Percentiles rank a stretch among this genome's conserved stretches.
Evolutionary conservation across 2,329 filamentous ascomycete species (phyloP).

Genomic region (Aspergillus fumigatus): DNA sequence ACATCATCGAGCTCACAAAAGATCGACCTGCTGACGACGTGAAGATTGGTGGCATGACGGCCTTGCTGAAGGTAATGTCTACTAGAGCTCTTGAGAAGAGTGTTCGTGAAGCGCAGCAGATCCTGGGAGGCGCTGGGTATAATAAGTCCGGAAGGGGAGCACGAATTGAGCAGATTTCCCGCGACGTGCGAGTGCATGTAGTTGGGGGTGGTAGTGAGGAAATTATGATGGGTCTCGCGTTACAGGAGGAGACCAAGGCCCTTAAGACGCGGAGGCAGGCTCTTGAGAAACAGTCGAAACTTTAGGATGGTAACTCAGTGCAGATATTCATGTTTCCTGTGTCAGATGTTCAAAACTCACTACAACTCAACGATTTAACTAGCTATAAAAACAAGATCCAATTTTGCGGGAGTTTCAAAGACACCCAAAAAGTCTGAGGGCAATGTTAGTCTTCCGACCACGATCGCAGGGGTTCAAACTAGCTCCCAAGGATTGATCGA

Average conservation of each 20-base stretch:
- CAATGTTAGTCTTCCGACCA: neutral
- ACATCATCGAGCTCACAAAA: constrained; percentile 46
- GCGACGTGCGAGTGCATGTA: constrained; percentile 48
- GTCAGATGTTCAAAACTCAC: neutral
- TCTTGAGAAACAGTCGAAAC: constrained; percentile 23
- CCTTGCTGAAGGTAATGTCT: constrained; percentile 49
- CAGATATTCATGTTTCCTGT: neutral
- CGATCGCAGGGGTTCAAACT: neutral
- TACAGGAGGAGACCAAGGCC: constrained; percentile 30
- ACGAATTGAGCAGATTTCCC: constrained; percentile 50
- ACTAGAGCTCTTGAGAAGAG: constrained; percentile 51
- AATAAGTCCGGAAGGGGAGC: constrained; percentile 47
- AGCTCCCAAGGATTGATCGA: neutral
- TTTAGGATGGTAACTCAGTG: constrained; percentile 8
- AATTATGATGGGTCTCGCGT: constrained; percentile 35
- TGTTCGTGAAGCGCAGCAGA: constrained; percentile 53
- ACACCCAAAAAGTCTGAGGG: neutral
- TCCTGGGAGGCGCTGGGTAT: constrained; percentile 52
- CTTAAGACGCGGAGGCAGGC: constrained; percentile 23
- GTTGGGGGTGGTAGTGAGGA: constrained; percentile 40
- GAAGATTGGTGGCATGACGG: constrained; percentile 50
- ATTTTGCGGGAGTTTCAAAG: too few relatives aligned
- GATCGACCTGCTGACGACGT: constrained; percentile 34
- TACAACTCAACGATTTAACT: neutral
- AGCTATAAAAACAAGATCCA: neutral